Percentiles rank a stretch among this genome's conserved stretches.
Conservation (phyloP, 2,329 filamentous ascomycete species). For the Colletotrichum sojae region DNA sequence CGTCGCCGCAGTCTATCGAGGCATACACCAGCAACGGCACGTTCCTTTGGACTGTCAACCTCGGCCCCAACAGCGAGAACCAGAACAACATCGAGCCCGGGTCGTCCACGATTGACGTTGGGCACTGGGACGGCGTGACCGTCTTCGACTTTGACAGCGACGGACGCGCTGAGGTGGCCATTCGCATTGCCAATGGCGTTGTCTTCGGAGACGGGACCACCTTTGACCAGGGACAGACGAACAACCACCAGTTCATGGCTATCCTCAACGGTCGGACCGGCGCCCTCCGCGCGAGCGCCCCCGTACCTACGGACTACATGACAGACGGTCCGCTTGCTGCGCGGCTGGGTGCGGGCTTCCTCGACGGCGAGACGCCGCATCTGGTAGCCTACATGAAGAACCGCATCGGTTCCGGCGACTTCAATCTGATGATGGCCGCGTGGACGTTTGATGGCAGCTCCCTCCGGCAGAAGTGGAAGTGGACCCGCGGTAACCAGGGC, state of each 20-base stretch:
- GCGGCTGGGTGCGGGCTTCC: constrained; percentile 41
- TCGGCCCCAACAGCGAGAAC: constrained; percentile 43
- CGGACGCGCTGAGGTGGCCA: constrained; percentile 43
- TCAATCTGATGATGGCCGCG: constrained; percentile 37
- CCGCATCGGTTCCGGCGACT: constrained; percentile 33
- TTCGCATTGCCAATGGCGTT: constrained; percentile 45
- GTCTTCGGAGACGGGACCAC: constrained; percentile 41
- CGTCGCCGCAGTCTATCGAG: constrained; percentile 35
- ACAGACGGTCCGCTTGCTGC: constrained; percentile 37
- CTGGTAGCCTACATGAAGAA: constrained; percentile 44
- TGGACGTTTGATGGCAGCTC: constrained; percentile 43
- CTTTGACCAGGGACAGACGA: constrained; percentile 31
- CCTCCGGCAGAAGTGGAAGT: constrained; percentile 43
- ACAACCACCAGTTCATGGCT: constrained; percentile 44
- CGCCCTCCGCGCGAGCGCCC: constrained; percentile 32
- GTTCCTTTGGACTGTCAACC: constrained; percentile 42
- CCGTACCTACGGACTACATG: constrained; percentile 31
- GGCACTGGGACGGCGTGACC: constrained; percentile 45
- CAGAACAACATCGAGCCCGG: constrained; percentile 44
- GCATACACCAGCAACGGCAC: constrained; percentile 43
- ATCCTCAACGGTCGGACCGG: constrained; percentile 43
- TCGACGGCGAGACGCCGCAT: constrained; percentile 40
- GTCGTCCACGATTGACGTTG: constrained; percentile 41
- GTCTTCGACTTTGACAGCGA: constrained; percentile 46
- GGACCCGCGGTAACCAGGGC: constrained; percentile 30